These are phyloP conservation scores for Verbena officinalis DNA, from an alignment of 257 asterid species.

Conservation along the genomic window DNA sequence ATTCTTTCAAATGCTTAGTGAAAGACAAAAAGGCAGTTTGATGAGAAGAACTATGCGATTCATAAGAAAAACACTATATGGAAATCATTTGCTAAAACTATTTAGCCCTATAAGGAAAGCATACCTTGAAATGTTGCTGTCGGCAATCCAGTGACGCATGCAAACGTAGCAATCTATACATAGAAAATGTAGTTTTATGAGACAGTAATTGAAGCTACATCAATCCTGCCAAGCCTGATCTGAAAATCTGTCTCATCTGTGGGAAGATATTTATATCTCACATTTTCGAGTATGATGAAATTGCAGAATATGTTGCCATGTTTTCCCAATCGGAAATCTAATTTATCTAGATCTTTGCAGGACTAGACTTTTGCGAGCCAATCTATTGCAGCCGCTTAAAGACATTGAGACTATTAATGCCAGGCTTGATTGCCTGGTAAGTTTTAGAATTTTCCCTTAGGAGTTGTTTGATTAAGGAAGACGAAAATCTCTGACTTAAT, in stretches of 20 bases:
- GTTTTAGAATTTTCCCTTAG: slow-evolving; percentile 27
- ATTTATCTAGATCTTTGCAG: slow-evolving; percentile 50
- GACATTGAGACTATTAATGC: slow-evolving; percentile 91
- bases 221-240: neutral
- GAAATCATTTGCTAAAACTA: slow-evolving; percentile 15
- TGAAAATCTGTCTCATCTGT: slow-evolving; percentile 15
- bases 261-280: too few relatives aligned
- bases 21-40: slow-evolving; percentile 1
- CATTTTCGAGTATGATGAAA: slow-evolving; percentile 18
- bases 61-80: neutral
- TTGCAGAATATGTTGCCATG: slow-evolving; percentile 28
- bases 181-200: neutral
- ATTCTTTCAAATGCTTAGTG: slow-evolving; percentile 12
- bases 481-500: too few relatives aligned
- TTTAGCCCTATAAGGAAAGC: slow-evolving; percentile 16
- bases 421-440: slow-evolving; percentile 94
- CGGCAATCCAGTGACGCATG: slow-evolving; percentile 11
- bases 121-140: slow-evolving; percentile 7
- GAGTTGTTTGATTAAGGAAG: neutral
- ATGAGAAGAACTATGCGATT: slow-evolving; percentile 20
- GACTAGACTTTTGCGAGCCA: slow-evolving; percentile 97
- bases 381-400: slow-evolving; percentile 96
- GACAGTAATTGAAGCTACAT: slow-evolving; percentile 9
- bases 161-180: neutral
- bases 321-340: slow-evolving; percentile 24